phyloP scores from a whole-genome alignment of 192 early-diverging fungal genomes.

The Linnemannia elongata region DNA sequence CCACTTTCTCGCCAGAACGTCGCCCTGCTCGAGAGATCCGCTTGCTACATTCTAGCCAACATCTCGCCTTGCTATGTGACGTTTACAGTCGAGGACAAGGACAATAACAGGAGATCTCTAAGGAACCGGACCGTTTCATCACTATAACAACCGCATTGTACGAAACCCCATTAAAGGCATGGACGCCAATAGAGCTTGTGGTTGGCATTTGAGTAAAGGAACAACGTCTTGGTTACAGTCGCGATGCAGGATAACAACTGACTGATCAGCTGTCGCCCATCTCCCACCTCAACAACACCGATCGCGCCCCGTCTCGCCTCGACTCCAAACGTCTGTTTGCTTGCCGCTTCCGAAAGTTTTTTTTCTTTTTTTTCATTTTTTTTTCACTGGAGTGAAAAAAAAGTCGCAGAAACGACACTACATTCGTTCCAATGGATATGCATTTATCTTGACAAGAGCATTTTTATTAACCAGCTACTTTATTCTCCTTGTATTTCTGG shows the following conservation, averaged over 20 bases:
- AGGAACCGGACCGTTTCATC: background rate
- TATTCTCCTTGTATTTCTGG: background rate
- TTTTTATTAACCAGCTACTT: background rate
- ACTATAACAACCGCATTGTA: background rate
- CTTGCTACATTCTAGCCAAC: too few species aligned
- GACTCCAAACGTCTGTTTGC: background rate
- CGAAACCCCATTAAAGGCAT: background rate
- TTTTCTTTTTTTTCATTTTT: background rate
- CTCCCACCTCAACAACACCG: background rate
- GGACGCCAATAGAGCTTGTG: background rate
- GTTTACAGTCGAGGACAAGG: too few species aligned
- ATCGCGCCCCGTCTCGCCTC: conserved; percentile 14
- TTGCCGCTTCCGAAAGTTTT: background rate
- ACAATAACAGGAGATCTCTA: background rate
- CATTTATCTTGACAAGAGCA: background rate
- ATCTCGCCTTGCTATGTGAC: too few species aligned
- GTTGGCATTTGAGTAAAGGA: background rate
- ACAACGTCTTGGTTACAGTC: background rate
- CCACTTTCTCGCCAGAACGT: background rate
- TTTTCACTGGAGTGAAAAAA: background rate
- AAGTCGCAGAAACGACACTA: conserved; percentile 1
- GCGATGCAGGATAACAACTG: background rate
- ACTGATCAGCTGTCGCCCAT: background rate
- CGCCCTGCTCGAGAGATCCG: background rate
- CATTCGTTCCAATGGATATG: background rate